A percentile compares a stretch with the other conserved stretches of the same genome.
Conservation (phyloP, 441 rosid genomes). For the Corymbia calophylla region DNA sequence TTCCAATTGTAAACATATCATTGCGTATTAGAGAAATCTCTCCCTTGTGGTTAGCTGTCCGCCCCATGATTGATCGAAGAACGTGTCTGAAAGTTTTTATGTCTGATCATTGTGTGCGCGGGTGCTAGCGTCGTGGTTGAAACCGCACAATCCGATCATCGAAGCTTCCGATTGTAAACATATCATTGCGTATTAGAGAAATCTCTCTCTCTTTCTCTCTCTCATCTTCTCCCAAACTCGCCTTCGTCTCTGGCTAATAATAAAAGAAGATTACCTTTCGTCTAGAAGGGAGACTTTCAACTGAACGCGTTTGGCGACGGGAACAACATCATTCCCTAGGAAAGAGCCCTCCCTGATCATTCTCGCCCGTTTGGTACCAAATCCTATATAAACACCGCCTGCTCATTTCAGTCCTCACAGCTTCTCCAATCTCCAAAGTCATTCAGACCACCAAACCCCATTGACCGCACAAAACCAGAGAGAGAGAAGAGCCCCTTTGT, state of each 20-base stretch:
- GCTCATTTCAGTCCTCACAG: neutral
- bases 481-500: neutral
- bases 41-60: neutral
- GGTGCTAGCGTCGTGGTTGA: neutral
- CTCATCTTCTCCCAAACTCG: neutral
- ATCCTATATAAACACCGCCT: neutral
- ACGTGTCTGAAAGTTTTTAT: neutral
- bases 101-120: neutral
- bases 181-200: neutral
- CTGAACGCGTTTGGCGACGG: neutral
- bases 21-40: neutral
- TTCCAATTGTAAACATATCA: neutral
- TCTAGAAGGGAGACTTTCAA: neutral
- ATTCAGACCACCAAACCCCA: neutral
- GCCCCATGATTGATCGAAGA: neutral
- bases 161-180: neutral
- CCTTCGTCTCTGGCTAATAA: neutral
- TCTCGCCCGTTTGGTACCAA: neutral
- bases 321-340: neutral
- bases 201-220: neutral
- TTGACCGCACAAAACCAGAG: neutral
- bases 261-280: neutral
- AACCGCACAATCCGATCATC: neutral
- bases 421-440: neutral
- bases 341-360: neutral